Base-by-base conservation (phyloP, 2,329 filamentous ascomycete species). In the Fusarium kyushuense region DNA sequence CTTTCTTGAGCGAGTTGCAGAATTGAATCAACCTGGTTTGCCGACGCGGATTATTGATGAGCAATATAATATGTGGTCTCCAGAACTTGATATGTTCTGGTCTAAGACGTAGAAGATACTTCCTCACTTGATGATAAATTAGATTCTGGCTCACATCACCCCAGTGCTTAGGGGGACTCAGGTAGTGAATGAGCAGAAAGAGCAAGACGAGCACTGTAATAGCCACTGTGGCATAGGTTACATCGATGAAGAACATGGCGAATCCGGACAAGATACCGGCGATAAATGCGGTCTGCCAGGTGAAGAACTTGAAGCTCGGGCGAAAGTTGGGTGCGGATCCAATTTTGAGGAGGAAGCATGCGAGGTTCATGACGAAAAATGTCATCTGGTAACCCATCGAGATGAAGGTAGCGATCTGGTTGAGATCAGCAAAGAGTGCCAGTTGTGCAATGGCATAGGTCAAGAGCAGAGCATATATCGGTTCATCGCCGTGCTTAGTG, bases 341-440 rank as follows among this genome's bases (percentile, higher is more conserved):
- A 58, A 97, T 90, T 76, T 95, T 95, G 56, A 97, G 84, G 2
- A 96, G 81, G 72, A 97, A 96, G 71, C 93, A 96, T 9, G 93
- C 93, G 11, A 96, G 79, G 68, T 97, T 96, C 79, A 92, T 96
- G 40, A 95, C 92, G 51, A 96, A 87, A 74, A 96, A 97, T 0
- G 93, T 97, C 90, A 96, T 95, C 84, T 96, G 87, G 75, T 96
- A 96, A 17, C 92, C 92, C 92, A 96, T 96, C 3, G 93, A 95
- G 45, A 96, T 93, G 58, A 96, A 89, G 0, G 92, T 95, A 8
- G 93, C 93, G 72, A 97, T 96, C 74, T 93, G 91, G 76, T 97
- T 96, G 69, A 97, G 87, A 73, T 96, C 89, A 43, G 92, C 91
- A 51, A 97, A 86, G 79, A 96, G 90, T 0, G 92, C 92, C 29